A percentile compares a stretch with the other conserved stretches of the same genome.
Evolutionary conservation across 2,329 filamentous ascomycete species (phyloP).

Genomic region (Ophiostoma pallidulum): DNA sequence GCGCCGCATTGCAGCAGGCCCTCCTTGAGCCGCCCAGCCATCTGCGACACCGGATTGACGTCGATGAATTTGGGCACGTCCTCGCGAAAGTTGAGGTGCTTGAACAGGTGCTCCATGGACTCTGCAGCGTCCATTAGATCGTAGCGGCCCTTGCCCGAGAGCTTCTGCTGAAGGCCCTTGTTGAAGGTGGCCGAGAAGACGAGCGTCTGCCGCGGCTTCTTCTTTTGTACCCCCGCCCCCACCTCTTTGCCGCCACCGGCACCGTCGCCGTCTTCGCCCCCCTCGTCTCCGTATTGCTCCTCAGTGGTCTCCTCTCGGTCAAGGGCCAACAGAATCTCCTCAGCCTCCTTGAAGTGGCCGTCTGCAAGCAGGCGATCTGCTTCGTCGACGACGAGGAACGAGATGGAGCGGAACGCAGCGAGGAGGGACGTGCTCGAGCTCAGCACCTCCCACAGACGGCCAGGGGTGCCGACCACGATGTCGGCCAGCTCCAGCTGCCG

Average conservation of each 20-base stretch:
- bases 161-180: slow-evolving; percentile 80
- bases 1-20: slow-evolving; percentile 85
- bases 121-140: slow-evolving; percentile 63
- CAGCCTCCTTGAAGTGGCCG: slow-evolving; percentile 89
- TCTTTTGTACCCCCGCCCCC: slow-evolving; percentile 14
- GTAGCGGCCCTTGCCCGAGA: slow-evolving; percentile 64
- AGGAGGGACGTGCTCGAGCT: slow-evolving; percentile 64
- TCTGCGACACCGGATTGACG: slow-evolving; percentile 78
- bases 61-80: slow-evolving; percentile 85
- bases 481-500: slow-evolving; percentile 75
- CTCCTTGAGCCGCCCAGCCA: slow-evolving; percentile 79
- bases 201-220: slow-evolving; percentile 63
- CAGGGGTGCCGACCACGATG: slow-evolving; percentile 87
- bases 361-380: slow-evolving; percentile 86
- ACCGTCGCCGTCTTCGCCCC: slow-evolving; percentile 38
- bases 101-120: slow-evolving; percentile 86
- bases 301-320: slow-evolving; percentile 59
- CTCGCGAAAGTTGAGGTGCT: slow-evolving; percentile 79
- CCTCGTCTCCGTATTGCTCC: slow-evolving; percentile 36
- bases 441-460: slow-evolving; percentile 88
- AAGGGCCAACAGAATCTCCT: slow-evolving; percentile 74
- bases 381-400: slow-evolving; percentile 86
- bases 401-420: slow-evolving; percentile 59
- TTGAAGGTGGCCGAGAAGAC: slow-evolving; percentile 97
- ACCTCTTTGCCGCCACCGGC: slow-evolving; percentile 19